Evolutionary conservation across 2,329 filamentous ascomycete species (phyloP), one percentile per base, ranked within the genome.

Genomic region (Lecanicillium sp.): DNA sequence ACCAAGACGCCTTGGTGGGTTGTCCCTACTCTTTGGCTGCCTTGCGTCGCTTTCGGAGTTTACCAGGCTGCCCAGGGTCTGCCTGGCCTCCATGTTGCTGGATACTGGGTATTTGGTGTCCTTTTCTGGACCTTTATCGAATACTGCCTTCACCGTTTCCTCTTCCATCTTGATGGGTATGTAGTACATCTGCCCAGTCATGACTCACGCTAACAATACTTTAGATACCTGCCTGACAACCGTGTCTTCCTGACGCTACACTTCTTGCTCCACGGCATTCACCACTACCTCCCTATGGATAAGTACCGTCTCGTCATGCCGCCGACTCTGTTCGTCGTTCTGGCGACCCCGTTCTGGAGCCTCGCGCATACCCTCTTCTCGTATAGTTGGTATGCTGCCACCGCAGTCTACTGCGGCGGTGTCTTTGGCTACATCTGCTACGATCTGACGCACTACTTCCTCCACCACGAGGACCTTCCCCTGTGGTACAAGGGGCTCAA

Each of bases 201-300:
- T 5, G 24, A 11, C 21, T 14, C n/a, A 51, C 32, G 54, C 66
- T 72, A 53, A 71, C 54, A 19, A 37, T 15, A 29, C 10, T 36
- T 14, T 46, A 94, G 88, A 40, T 88, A 83, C 62, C 84, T 98
- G 10, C 93, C 93, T 1, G 88, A 98, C 64, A 95, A 97, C 65
- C 79, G 89, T 48, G 84, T 87, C n/a, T 85, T 79, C 54, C 74
- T 98, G 51, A 95, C 89, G 0, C 58, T 85, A 17, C 93, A 98
- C 66, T 98, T 98, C 70, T 71, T 96, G 33, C 86, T 98, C 21
- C 93, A 98, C 60, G 93, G 93, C 54, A 88, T 98, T 54, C 93
- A 98, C 63, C 93, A 98, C 68, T 98, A 97, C 68, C 79, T 98
- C 4, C 93, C 93, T n/a, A 97, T 98, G 93, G 93, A 98, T 71